A percentile compares a stretch with the other conserved stretches of the same genome.
These are phyloP conservation scores for Vigna angularis DNA, from an alignment of 306 rosid species.

Conservation along the genomic window DNA sequence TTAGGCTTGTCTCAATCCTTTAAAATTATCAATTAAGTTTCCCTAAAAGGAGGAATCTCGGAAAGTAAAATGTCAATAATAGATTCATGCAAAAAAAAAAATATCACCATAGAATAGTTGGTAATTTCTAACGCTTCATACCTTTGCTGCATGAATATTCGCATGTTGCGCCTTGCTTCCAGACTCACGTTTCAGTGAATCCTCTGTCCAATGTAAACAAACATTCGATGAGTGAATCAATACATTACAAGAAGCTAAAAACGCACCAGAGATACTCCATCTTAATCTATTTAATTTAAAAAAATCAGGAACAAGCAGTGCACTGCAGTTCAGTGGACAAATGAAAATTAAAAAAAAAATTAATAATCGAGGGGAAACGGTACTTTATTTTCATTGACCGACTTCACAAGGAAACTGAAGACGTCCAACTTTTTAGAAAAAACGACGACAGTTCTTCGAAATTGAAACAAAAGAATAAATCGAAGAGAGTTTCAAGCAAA, in stretches of 20 bases:
- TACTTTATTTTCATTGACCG: background rate
- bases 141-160: constrained; percentile 95
- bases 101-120: background rate
- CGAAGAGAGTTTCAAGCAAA: too few species aligned
- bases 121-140: constrained; percentile 25
- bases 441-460: constrained; percentile 6
- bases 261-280: background rate
- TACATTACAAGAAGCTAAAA: background rate
- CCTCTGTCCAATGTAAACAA: constrained; percentile 61
- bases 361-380: background rate
- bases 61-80: background rate
- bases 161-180: constrained; percentile 92
- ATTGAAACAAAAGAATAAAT: background rate
- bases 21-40: background rate
- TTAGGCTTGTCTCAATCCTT: background rate
- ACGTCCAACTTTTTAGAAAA: background rate
- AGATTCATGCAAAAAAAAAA: background rate
- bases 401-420: background rate
- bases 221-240: constrained; percentile 16
- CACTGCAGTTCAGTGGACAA: constrained; percentile 2
- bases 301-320: background rate
- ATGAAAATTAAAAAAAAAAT: background rate
- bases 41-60: background rate
- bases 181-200: constrained; percentile 90
- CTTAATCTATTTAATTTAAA: constrained; percentile 6